A percentile compares a stretch with the other conserved stretches of the same genome.
Evolutionary conservation across 352 stramenopile species (phyloP).

Genomic region (Globisporangium ultimum): DNA sequence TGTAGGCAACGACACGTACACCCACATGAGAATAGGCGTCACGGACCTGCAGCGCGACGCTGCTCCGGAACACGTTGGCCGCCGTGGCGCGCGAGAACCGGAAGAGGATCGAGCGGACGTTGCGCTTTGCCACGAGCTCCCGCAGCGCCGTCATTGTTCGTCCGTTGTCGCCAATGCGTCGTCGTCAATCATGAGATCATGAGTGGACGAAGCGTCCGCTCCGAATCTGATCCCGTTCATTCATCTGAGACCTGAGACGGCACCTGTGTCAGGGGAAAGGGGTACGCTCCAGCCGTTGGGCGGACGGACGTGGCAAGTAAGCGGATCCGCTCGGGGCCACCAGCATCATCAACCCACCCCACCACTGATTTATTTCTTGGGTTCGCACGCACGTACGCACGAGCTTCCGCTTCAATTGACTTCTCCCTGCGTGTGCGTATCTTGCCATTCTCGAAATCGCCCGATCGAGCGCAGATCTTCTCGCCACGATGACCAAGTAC

Average conservation of each 20-base stretch:
- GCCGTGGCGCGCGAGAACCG: conserved; percentile 24
- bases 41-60: background rate
- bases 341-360: background rate
- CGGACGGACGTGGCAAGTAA: background rate
- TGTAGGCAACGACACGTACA: background rate
- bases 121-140: conserved; percentile 26
- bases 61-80: background rate
- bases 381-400: background rate
- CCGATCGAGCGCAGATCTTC: background rate
- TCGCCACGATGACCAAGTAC: conserved; percentile 9
- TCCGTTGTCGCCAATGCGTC: too few species aligned
- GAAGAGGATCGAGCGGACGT: conserved; percentile 51
- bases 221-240: background rate
- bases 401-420: background rate
- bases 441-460: conserved; percentile 7
- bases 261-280: background rate
- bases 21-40: background rate
- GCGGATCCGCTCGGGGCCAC: background rate
- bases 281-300: background rate
- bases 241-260: background rate
- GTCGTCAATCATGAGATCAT: too few species aligned
- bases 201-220: too few species aligned
- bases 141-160: conserved; percentile 3
- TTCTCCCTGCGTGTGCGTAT: background rate
- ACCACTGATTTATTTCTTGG: conserved; percentile 5